These are phyloP conservation scores for Neonectria magnoliae DNA, from an alignment of 2,329 filamentous ascomycete genomes.

Conservation along the genomic window DNA sequence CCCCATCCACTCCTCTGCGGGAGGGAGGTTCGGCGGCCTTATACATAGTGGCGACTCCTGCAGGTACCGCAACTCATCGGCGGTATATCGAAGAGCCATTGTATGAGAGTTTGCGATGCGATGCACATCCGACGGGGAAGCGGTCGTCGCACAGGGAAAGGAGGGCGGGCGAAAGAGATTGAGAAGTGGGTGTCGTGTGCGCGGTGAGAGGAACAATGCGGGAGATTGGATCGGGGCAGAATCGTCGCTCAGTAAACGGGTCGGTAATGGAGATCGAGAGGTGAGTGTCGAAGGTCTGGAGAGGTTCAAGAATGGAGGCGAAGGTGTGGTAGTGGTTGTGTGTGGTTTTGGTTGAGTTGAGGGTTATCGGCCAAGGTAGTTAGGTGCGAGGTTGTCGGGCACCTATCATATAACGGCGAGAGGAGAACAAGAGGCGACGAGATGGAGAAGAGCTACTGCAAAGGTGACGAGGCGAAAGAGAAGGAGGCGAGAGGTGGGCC, in stretches of 20 bases:
- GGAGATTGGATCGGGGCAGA: neutral
- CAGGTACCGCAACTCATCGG: constrained; percentile 79
- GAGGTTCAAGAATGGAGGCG: constrained; percentile 1
- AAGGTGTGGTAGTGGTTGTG: constrained; percentile 5
- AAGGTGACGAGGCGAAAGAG: constrained; percentile 13
- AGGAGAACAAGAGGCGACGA: constrained; percentile 5
- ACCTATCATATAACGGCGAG: constrained; percentile 18
- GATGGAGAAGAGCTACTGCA: constrained; percentile 5
- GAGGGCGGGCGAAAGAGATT: constrained; percentile 15
- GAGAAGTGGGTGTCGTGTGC: constrained; percentile 18
- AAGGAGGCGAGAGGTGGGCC: neutral
- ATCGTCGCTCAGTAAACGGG: neutral
- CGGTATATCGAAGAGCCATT: constrained; percentile 75
- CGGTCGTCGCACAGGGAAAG: constrained; percentile 32
- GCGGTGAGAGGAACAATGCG: constrained; percentile 3
- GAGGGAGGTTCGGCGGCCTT: constrained; percentile 82
- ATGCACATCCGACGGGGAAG: constrained; percentile 50
- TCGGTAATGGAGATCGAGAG: constrained; percentile 8
- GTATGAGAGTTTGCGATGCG: constrained; percentile 45
- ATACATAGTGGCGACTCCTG: constrained; percentile 84
- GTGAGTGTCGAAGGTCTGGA: neutral
- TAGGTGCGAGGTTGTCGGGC: constrained; percentile 18
- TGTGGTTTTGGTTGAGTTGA: constrained; percentile 6
- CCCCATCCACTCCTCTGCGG: constrained; percentile 97
- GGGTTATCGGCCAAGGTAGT: neutral